Evolutionary conservation across 116 monocot genomes (phyloP), one percentile per base, ranked within the genome.

Genomic region (Papilionanthe hybrid): DNA sequence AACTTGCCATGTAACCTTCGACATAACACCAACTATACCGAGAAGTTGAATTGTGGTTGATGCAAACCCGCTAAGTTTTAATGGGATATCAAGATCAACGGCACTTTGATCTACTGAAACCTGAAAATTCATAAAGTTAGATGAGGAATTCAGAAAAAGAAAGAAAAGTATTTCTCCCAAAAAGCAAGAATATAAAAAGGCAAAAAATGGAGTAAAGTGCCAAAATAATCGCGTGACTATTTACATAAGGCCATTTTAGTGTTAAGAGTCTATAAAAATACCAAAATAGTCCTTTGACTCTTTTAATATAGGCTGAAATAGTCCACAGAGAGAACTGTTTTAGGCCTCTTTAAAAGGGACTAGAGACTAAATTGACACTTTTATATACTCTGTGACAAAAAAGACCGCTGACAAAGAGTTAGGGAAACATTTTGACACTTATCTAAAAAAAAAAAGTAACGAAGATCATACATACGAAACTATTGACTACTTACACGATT

Each of bases 31-130:
- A 79, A 91, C 81, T 82, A 98, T 94, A 49, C 94, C 93, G 67
- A 98, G 85, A 78, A 98, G 90, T 81, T 98, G 98, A 67, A 98
- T 98, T 68, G 95, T 94, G 71, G 94, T 94, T 71, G 98, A 79
- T 20, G 98, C 92, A 90, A 98, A 98, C 11, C 95, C 88, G 37
- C 95, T 93, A 76, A 98, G 95, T 72, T 95, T 88, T 77, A 93
- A 93, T 74, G 98, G 95, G 82, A 98, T 98, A 85, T 98, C 98
- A 76, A 94, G 88, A 85, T 98, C 98, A 53, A 98, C 93, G 76
- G 94, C 91, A 88, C 93, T 94, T 89, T 98, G 98, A 89, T 98
- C 98, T 75, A 93, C 87, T 80, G 98, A 98, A 27, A 98, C 98
- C 98, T 98, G 91, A 85, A 72, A 82, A 73, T 84, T 77, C 55